Evolutionary conservation across 805 yeast genomes (phyloP).

Genomic region (Candida vaughaniae): DNA sequence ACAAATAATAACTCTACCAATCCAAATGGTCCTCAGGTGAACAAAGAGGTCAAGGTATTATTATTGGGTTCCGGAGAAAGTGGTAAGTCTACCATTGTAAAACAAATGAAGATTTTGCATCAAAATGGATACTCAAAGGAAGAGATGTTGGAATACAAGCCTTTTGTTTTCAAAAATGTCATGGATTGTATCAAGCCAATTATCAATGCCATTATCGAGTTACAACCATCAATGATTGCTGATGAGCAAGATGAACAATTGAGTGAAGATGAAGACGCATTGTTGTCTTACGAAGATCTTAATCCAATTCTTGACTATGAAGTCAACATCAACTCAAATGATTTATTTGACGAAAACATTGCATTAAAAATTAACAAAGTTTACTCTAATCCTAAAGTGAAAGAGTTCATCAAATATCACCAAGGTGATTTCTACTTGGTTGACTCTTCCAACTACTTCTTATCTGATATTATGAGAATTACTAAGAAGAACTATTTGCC

Average conservation of each 20-base stretch:
- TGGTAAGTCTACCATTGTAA: constrained; percentile 78
- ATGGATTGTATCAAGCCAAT: constrained; percentile 74
- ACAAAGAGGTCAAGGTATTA: constrained; percentile 65
- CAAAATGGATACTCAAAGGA: constrained; percentile 69
- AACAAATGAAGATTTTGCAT: constrained; percentile 78
- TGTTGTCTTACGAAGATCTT: constrained; percentile 36
- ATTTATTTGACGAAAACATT: constrained; percentile 48
- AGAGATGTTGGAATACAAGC: constrained; percentile 71
- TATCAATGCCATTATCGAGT: constrained; percentile 61
- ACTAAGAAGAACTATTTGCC: constrained; percentile 64
- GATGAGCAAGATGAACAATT: background rate
- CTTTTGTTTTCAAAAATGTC: constrained; percentile 75
- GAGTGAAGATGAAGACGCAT: constrained; percentile 3
- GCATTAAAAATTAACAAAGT: constrained; percentile 50
- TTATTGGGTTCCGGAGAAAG: constrained; percentile 86
- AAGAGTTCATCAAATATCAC: constrained; percentile 53
- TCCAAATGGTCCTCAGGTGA: constrained; percentile 2
- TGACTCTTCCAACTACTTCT: constrained; percentile 82
- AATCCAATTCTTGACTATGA: constrained; percentile 47
- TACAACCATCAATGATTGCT: constrained; percentile 38
- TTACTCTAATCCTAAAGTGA: constrained; percentile 59
- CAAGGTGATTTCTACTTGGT: constrained; percentile 74
- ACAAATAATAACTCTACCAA: too few relatives aligned
- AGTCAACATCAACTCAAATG: constrained; percentile 53
- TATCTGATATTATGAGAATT: constrained; percentile 65